Percentiles rank a stretch among this genome's conserved stretches.
phyloP scores from a whole-genome alignment of 139 green algal genomes.

The Ulvella scutata region DNA sequence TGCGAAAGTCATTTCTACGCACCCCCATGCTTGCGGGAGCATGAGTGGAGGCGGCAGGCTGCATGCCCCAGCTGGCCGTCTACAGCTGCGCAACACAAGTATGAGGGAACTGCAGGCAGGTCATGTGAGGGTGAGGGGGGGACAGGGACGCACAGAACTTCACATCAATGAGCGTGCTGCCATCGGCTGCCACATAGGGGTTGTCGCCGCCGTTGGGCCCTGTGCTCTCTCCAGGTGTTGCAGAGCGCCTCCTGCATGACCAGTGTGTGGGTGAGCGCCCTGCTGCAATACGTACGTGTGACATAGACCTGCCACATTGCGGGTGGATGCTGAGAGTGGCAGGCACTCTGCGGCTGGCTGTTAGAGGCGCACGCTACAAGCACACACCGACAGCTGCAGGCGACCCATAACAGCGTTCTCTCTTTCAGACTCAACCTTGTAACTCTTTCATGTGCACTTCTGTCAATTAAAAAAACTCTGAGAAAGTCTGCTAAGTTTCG shows the following conservation, averaged over 20 bases:
- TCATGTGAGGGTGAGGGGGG: background rate
- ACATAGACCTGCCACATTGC: too few relatives aligned
- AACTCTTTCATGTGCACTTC: too few relatives aligned
- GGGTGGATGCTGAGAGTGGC: too few relatives aligned
- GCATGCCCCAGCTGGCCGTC: background rate
- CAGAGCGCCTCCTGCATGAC: conserved; percentile 21
- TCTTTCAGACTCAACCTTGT: too few relatives aligned
- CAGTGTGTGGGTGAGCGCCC: background rate
- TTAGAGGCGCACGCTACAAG: too few relatives aligned
- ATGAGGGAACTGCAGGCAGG: too few relatives aligned
- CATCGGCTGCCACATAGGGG: conserved; percentile 56
- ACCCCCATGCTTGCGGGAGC: background rate
- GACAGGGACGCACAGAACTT: conserved; percentile 10
- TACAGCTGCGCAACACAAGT: background rate
- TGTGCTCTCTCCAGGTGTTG: conserved; percentile 10
- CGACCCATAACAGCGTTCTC: too few relatives aligned
- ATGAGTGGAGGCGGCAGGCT: background rate
- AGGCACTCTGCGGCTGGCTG: too few relatives aligned
- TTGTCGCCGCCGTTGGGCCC: conserved; percentile 37
- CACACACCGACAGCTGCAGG: too few relatives aligned
- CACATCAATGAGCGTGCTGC: conserved; percentile 36
- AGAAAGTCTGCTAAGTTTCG: too few relatives aligned
- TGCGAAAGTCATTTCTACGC: background rate
- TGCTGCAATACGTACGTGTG: too few relatives aligned
- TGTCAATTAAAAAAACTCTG: too few relatives aligned